Evolutionary conservation across 192 early-diverging fungal species (phyloP), one percentile per base, ranked within the genome.

Genomic region (Backusella macrospora): DNA sequence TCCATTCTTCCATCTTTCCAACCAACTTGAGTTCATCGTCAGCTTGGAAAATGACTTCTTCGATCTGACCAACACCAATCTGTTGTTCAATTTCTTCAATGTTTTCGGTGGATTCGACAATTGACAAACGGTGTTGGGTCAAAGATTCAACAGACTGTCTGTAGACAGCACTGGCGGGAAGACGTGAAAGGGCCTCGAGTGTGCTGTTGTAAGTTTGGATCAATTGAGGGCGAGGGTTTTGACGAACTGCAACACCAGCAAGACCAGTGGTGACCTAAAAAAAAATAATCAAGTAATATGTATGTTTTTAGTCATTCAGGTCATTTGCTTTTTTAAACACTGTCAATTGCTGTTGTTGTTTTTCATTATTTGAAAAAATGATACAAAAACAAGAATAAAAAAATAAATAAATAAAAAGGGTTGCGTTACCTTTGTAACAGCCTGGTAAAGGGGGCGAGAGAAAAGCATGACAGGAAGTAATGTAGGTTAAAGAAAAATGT

Each of bases 31-130:
- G 84, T 80, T 98, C 97, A 55, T 94, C 94, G 72, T 95, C 85
- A 8, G 97, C 97, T 78, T 93, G 93, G 45, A 81, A 75, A 71
- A 97, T 91, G 6, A 98, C 83, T 86, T 98, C 95, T 81, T 98
- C 97, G 73, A 98, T 93, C 83, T 95, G 93, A 39, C 96, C 96
- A 42, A 83, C 88, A 74, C 83, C 83, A 39, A 96, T 84, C 52
- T 88, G 78, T 75, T 87, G 70, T 84, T 98, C 97, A 76, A 96
- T 95, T 76, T 88, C 86, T 48, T 74, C 59, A 49, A 92, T 80
- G 68, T 94, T 89, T 71, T 92, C 90, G 67, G 88, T 90, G 42
- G 84, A 78, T 79, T 97, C 87, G 26, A 93, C 92, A 72, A 96
- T 82, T 46, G 78, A 83, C 64, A 97, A 81, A 47, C 97, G 89